Conservation (phyloP, 129 eudicot species). For the Flaveria ramosissima region DNA sequence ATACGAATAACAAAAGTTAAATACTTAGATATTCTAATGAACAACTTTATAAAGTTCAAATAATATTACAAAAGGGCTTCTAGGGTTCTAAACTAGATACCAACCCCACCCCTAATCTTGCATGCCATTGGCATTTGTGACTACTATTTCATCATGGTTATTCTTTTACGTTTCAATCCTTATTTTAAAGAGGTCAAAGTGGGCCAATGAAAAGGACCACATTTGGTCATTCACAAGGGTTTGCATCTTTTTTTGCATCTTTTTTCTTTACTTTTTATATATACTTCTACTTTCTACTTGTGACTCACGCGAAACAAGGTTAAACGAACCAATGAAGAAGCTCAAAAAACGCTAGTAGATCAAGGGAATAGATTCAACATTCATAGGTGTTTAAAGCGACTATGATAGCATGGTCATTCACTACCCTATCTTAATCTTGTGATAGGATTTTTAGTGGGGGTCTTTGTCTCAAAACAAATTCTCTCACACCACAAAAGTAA, state of each 20-base stretch:
- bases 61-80: conserved; percentile 4
- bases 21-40: background rate
- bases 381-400: background rate
- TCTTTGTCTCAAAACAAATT: conserved; percentile 14
- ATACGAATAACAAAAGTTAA: background rate
- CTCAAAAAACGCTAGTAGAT: conserved; percentile 4
- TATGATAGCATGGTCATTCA: conserved; percentile 25
- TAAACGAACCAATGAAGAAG: background rate
- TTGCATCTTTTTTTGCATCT: background rate
- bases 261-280: background rate
- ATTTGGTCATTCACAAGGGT: background rate
- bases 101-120: conserved; percentile 11
- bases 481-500: conserved; percentile 19
- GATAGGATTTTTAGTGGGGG: background rate
- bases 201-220: conserved; percentile 3
- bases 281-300: background rate
- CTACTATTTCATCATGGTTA: background rate
- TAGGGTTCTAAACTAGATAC: background rate
- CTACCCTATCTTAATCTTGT: conserved; percentile 5
- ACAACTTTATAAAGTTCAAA: background rate
- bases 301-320: background rate
- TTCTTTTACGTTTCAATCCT: conserved; percentile 1
- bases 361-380: conserved; percentile 3
- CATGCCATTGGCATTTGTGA: conserved; percentile 6
- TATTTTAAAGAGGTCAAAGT: conserved; percentile 29